Conservation (phyloP, 495 filamentous ascomycete species). For the Aspergillus biplanus region DNA sequence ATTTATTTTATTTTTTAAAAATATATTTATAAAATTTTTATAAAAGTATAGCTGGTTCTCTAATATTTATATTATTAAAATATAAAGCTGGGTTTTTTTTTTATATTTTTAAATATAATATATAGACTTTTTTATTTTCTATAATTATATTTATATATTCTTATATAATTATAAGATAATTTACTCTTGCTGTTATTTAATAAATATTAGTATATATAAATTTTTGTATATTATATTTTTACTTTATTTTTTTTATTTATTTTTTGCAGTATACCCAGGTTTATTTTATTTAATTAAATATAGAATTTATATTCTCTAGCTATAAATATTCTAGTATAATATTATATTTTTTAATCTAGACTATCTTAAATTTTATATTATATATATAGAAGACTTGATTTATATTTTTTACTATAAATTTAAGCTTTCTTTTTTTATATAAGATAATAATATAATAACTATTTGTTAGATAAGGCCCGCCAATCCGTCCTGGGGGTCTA, state of each 20-base stretch:
- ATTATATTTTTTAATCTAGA: conserved; percentile 1
- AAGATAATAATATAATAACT: no score
- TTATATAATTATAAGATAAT: background rate
- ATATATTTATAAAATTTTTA: background rate
- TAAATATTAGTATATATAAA: no score
- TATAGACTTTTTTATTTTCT: conserved; percentile 2
- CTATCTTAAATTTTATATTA: background rate
- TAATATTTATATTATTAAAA: conserved; percentile 7
- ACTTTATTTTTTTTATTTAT: background rate
- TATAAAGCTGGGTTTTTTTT: background rate
- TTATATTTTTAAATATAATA: conserved; percentile 8
- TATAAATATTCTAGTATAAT: conserved; percentile 1
- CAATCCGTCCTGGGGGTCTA: background rate
- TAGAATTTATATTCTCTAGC: background rate
- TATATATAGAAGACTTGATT: background rate
- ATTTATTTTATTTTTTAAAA: conserved; percentile 3
- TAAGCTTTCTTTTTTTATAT: no score
- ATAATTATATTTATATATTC: background rate
- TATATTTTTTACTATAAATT: no score
- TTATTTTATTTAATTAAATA: background rate
- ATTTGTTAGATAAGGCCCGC: background rate
- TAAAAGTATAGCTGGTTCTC: background rate
- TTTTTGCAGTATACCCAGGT: background rate
- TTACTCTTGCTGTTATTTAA: background rate
- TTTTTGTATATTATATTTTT: no score